Conservation (phyloP, 148 eudicot genomes). For the Pouteria glomerata region DNA sequence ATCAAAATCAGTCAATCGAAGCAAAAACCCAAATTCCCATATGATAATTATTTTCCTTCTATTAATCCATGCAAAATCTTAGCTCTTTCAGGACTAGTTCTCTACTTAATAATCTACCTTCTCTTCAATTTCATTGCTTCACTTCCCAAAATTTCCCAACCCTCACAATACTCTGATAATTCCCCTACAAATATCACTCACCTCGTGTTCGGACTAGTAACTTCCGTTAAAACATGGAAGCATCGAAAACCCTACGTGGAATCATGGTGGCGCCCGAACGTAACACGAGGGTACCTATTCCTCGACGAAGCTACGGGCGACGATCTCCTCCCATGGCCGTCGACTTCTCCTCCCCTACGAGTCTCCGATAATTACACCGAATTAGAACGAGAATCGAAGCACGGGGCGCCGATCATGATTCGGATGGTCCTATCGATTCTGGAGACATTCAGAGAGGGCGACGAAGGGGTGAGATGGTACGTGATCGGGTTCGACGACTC, state of each 20-base stretch:
- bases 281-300: constrained; percentile 48
- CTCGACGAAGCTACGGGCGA: constrained; percentile 36
- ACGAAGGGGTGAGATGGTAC: constrained; percentile 34
- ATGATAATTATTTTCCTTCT: not conserved
- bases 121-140: not conserved
- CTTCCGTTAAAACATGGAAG: constrained; percentile 33
- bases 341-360: constrained; percentile 42
- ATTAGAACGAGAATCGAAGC: constrained; percentile 29
- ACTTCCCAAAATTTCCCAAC: not conserved
- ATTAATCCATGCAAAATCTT: not conserved
- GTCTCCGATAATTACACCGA: constrained; percentile 35
- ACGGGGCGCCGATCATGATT: constrained; percentile 23
- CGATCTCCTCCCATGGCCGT: constrained; percentile 43
- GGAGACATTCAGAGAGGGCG: constrained; percentile 26
- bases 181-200: constrained; percentile 42
- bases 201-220: constrained; percentile 52
- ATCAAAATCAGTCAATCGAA: not conserved
- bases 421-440: constrained; percentile 30
- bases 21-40: not conserved
- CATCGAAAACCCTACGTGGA: constrained; percentile 34
- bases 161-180: not conserved
- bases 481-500: constrained; percentile 52
- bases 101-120: not conserved
- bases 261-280: constrained; percentile 70
- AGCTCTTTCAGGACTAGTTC: not conserved